Base-by-base conservation (phyloP, 139 green algal species). In the Chlorella ohadii region DNA sequence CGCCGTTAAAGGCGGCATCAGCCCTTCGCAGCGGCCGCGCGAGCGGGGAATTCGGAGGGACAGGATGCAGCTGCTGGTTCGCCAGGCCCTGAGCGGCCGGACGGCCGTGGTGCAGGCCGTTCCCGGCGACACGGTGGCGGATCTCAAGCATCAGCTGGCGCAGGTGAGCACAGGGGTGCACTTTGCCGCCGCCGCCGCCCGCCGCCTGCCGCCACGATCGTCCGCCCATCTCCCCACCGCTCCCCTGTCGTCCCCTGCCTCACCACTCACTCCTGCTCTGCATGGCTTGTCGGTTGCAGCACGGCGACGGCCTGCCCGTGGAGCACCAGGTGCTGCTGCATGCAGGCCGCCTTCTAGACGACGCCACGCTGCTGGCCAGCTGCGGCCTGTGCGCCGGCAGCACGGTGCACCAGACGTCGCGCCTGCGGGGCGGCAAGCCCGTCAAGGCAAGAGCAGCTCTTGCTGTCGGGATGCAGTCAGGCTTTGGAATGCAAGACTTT, bases 41-140 rank as follows among this genome's bases (percentile, higher is more conserved):
- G 15, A 2, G 51, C 51, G 15, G 51, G 15, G 51, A 59, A 59
- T 59, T 59, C 51, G 15, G 51, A 57, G 68, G 34, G 61, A 36
- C 25, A 63, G 44, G 9, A 94, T 95, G 88, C 92, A 95, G 81
- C 61, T 95, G 12, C 92, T 94, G 44, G 75, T 95, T 0, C 83
- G 89, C 51, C n/a, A 70, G 64, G 51, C 51, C 17, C 65, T 94
- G 2, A 51, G 76, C 6, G 86, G 85, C 15, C 19, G 71, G 31
- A 87, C 91, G 6, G 12, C 61, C 12, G 72, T 38, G 2, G 72
- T 92, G 27, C 68, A 85, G 3, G 70, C 91, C 38, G 81, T 83
- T 7, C 33, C 44, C 3, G 47, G 28, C 5, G 36, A 81, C 55
- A 87, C 83, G 0, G 88, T 95, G 0, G 78, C 70, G 7, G 78